Evolutionary conservation across 768 basidiomycete species (phyloP), one percentile per base, ranked within the genome.

Genomic region (Tephrocybe sp.): DNA sequence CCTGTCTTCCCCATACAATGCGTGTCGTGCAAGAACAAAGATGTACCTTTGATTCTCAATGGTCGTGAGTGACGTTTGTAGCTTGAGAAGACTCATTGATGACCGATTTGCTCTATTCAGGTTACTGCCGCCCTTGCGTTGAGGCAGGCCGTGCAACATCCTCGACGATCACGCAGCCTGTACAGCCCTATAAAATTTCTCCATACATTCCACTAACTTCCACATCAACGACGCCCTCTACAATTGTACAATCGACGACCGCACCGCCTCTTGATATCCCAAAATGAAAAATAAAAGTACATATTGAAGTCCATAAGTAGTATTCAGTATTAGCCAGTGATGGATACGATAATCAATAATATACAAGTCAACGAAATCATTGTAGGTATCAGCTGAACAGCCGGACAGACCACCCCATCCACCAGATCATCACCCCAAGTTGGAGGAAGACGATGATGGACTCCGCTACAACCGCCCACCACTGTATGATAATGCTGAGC

Each of bases 41-140:
- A 87, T 59, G 87, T 89, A 12, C 88, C 88, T 6, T 71, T 90
- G n/a, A 79, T 89, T 44, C 73, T 84, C 62, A 86, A 86, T 49
- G 88, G 87, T 34, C 76, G 88, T 89, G 56, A 75, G 87, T 76
- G 21, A 5, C 46, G 42, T 42, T 6, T 7, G 37, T 28, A 8
- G 5, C 9, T 21, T 12, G 37, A 16, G 31, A 4, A 34, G 12
- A 31, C 27, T 28, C 5, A 9, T 28, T 24, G 18, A 15, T n/a
- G 40, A 21, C 19, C 47, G 25, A 22, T 40, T 40, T n/a, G n/a
- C 9, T 44, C 18, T 35, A 38, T 45, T 3, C 44, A 89, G 87
- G 83, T 51, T 88, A 76, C 60, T 89, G 87, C 66, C 79, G 86
- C 18, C 76, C 78, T 9, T 89, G 87, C 53, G 81, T 80, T 18